Percentiles rank a stretch among this genome's conserved stretches.
Evolutionary conservation across 2,329 filamentous ascomycete species (phyloP).

Genomic region (Berkeleyomyces rouxiae): DNA sequence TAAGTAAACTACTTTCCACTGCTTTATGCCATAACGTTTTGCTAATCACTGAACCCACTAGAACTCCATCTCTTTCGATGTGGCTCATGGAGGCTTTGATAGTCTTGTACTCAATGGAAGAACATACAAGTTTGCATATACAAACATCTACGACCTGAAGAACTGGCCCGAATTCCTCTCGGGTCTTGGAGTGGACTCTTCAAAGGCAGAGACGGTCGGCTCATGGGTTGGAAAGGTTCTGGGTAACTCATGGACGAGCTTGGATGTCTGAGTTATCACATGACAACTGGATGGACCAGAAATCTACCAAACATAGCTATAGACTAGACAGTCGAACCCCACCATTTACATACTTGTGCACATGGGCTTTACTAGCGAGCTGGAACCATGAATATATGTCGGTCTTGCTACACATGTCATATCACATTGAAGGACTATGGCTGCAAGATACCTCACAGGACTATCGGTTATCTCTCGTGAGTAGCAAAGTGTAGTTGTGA

Average conservation of each 20-base stretch:
- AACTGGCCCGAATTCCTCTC: constrained; percentile 8
- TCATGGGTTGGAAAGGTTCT: constrained; percentile 10
- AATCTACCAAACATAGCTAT: too few relatives aligned
- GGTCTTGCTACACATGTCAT: too few relatives aligned
- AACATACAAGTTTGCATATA: not conserved
- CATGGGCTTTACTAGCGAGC: too few relatives aligned
- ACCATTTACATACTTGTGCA: too few relatives aligned
- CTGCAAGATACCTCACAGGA: too few relatives aligned
- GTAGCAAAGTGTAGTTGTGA: too few relatives aligned
- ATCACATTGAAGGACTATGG: too few relatives aligned
- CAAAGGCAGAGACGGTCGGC: not conserved
- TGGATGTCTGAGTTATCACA: not conserved
- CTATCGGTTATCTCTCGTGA: too few relatives aligned
- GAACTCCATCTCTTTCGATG: constrained; percentile 22
- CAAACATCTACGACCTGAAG: constrained; percentile 13
- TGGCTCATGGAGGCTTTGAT: constrained; percentile 24
- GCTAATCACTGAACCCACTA: not conserved
- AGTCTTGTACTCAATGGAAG: constrained; percentile 19
- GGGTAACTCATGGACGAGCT: constrained; percentile 11
- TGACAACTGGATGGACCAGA: too few relatives aligned
- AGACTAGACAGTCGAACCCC: too few relatives aligned
- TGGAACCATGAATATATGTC: too few relatives aligned
- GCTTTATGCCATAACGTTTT: not conserved
- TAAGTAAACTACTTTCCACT: constrained; percentile 20
- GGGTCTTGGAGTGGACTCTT: not conserved